Evolutionary conservation across 2,329 filamentous ascomycete genomes (phyloP).

Genomic region (Lachnellula cervina): DNA sequence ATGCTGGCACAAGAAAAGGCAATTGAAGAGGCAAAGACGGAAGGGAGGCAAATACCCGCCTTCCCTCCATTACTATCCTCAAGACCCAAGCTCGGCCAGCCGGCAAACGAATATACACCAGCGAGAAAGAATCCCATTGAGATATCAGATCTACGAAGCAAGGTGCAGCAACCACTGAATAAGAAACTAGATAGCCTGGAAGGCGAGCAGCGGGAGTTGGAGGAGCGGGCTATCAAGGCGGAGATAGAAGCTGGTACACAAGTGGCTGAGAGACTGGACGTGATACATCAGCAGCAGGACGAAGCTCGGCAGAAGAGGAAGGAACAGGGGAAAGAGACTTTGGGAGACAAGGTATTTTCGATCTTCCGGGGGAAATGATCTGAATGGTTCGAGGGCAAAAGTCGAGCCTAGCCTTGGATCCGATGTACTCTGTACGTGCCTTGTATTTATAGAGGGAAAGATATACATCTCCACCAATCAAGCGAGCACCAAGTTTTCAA

Average conservation of each 20-base stretch:
- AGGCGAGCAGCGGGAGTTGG: constrained; percentile 53
- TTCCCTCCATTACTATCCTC: constrained; percentile 51
- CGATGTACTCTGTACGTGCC: not conserved
- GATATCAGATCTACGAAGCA: constrained; percentile 36
- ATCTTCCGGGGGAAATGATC: constrained; percentile 24
- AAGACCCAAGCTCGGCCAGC: constrained; percentile 8
- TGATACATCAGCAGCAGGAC: constrained; percentile 52
- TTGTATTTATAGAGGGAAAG: not conserved
- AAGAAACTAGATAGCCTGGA: constrained; percentile 53
- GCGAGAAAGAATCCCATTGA: constrained; percentile 14
- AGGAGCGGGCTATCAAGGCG: constrained; percentile 59
- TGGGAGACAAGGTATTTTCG: constrained; percentile 37
- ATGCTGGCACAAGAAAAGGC: constrained; percentile 78
- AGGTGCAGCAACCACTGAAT: constrained; percentile 48
- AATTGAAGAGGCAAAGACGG: constrained; percentile 63
- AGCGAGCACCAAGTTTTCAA: not conserved
- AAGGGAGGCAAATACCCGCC: constrained; percentile 52
- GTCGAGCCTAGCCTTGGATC: not conserved
- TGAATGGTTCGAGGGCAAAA: not conserved
- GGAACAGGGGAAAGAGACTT: constrained; percentile 46
- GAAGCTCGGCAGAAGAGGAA: constrained; percentile 50
- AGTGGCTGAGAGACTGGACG: constrained; percentile 51
- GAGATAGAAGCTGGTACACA: constrained; percentile 58
- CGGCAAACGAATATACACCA: constrained; percentile 13
- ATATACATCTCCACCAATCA: constrained; percentile 1